Percentiles rank a stretch among this genome's conserved stretches.
Evolutionary conservation across 257 asterid species (phyloP).

Genomic region (Solanum dulcamara): DNA sequence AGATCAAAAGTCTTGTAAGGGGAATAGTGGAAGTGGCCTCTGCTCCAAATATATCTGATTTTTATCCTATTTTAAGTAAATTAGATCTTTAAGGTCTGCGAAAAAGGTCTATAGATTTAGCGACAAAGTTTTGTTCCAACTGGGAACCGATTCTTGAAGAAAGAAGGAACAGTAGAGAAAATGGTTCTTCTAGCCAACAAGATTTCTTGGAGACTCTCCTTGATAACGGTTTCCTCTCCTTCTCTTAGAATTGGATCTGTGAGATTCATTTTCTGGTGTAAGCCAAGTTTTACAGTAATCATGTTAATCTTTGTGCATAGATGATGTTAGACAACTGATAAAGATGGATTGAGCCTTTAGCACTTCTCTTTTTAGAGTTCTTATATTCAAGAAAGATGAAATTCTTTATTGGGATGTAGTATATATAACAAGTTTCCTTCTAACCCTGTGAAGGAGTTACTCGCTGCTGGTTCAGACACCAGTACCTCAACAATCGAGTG

Average conservation of each 20-base stretch:
- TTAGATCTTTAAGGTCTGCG: constrained; percentile 34
- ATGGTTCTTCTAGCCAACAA: background rate
- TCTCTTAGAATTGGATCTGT: background rate
- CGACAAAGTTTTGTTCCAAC: background rate
- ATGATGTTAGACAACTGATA: background rate
- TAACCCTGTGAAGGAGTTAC: constrained; percentile 9
- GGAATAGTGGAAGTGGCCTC: background rate
- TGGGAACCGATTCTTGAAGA: constrained; percentile 28
- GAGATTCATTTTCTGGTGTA: background rate
- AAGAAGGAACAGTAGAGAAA: constrained; percentile 2
- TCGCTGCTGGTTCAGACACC: constrained; percentile 36
- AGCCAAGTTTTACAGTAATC: background rate
- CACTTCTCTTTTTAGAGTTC: background rate
- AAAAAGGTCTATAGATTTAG: background rate
- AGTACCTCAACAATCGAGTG: constrained; percentile 24
- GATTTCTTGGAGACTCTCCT: constrained; percentile 25
- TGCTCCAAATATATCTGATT: constrained; percentile 24
- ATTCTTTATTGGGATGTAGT: background rate
- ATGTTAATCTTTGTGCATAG: background rate
- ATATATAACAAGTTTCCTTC: background rate
- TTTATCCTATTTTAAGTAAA: constrained; percentile 16
- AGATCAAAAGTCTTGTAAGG: constrained; percentile 10
- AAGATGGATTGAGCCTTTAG: background rate
- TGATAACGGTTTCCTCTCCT: background rate
- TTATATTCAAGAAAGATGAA: background rate